phyloP scores from a whole-genome alignment of 2,329 filamentous ascomycete species.

The Exophiala xenobiotica region DNA sequence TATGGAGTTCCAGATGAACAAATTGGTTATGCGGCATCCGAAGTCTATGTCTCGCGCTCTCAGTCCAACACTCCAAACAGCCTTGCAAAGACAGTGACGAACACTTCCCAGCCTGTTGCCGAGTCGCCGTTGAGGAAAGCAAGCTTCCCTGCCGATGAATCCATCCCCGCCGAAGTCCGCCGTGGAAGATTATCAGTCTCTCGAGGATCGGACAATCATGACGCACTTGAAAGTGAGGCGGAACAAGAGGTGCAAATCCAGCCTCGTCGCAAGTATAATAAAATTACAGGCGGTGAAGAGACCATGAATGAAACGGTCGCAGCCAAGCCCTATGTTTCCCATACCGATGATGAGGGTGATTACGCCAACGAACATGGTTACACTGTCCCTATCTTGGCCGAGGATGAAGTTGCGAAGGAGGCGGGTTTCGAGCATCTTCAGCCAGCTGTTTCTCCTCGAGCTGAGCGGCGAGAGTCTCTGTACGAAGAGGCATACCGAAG shows the following conservation, averaged over 20 bases:
- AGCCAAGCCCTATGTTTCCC: conserved; percentile 47
- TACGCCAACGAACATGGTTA: conserved; percentile 62
- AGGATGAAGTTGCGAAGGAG: conserved; percentile 80
- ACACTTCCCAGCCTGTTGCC: conserved; percentile 45
- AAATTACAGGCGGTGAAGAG: conserved; percentile 44
- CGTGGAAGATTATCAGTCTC: conserved; percentile 28
- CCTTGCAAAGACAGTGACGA: conserved; percentile 42
- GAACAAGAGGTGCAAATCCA: conserved; percentile 76
- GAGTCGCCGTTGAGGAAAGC: conserved; percentile 55
- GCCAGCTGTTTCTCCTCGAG: conserved; percentile 76
- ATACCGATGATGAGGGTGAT: conserved; percentile 47
- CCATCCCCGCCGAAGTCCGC: conserved; percentile 28
- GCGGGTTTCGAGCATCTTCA: conserved; percentile 67
- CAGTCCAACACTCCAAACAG: conserved; percentile 62
- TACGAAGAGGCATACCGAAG: conserved; percentile 55
- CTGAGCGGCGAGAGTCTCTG: conserved; percentile 62
- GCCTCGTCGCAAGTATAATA: conserved; percentile 43
- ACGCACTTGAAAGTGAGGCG: conserved; percentile 46
- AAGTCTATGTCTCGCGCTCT: conserved; percentile 77
- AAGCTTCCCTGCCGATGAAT: conserved; percentile 45
- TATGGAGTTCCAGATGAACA: conserved; percentile 83
- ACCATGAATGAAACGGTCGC: conserved; percentile 47
- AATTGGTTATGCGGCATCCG: conserved; percentile 81
- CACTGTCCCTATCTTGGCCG: conserved; percentile 78
- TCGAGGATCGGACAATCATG: conserved; percentile 24